A percentile compares a stretch with the other conserved stretches of the same genome.
Evolutionary conservation across 352 stramenopile genomes (phyloP).

Genomic region (Phytopythium litorale): DNA sequence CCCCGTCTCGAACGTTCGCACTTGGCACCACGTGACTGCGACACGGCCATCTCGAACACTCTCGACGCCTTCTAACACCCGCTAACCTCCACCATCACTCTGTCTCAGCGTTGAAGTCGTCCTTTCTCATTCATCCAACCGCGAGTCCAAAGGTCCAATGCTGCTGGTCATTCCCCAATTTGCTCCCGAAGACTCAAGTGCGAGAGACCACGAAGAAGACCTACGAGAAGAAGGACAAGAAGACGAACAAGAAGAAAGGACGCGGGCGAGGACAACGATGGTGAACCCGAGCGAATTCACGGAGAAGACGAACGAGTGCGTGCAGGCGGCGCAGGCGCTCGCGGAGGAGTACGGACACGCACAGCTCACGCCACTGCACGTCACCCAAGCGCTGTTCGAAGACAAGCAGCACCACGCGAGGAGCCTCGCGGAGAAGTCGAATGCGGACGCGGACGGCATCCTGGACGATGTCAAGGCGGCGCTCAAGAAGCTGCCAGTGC

Average conservation of each 20-base stretch:
- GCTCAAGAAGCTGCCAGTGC: constrained; percentile 65
- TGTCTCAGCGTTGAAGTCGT: constrained; percentile 13
- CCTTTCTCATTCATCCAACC: not conserved
- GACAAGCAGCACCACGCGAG: constrained; percentile 57
- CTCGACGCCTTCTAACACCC: constrained; percentile 5
- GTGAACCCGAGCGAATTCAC: constrained; percentile 72
- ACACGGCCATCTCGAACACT: constrained; percentile 1
- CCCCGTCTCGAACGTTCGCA: constrained; percentile 4
- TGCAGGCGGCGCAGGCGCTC: constrained; percentile 41
- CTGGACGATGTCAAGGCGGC: constrained; percentile 38
- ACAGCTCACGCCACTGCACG: constrained; percentile 71
- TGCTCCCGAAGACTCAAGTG: constrained; percentile 15
- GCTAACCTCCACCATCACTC: constrained; percentile 6
- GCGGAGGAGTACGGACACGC: constrained; percentile 68
- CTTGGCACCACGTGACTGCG: not conserved
- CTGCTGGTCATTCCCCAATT: constrained; percentile 23
- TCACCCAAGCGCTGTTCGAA: constrained; percentile 65
- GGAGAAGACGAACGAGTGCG: constrained; percentile 71
- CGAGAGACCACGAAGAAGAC: not conserved
- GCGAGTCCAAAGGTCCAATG: not conserved
- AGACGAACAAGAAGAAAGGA: constrained; percentile 4
- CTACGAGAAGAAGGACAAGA: constrained; percentile 7
- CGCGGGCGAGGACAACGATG: constrained; percentile 25
- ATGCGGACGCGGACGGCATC: constrained; percentile 48
- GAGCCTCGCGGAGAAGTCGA: constrained; percentile 42